Conservation (phyloP, 805 yeast genomes). For the Saccharomycopsis capsularis region DNA sequence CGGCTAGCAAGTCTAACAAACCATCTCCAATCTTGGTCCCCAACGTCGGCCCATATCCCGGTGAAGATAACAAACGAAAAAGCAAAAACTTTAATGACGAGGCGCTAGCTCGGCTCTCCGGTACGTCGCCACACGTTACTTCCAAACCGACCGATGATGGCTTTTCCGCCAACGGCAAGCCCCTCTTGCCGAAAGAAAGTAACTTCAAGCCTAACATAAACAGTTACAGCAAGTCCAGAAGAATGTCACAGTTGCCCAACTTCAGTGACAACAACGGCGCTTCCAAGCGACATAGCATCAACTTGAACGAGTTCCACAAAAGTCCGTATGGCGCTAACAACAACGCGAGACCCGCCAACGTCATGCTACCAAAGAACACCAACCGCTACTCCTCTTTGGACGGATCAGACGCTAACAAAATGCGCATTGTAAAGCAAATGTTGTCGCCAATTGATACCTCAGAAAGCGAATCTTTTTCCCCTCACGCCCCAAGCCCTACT, state of each 20-base stretch:
- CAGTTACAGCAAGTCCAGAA: background rate
- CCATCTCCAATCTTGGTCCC: conserved; percentile 6
- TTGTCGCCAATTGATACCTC: conserved; percentile 14
- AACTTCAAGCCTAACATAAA: background rate
- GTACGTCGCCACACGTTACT: background rate
- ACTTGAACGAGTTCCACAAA: conserved; percentile 1
- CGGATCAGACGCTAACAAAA: conserved; percentile 14
- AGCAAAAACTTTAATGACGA: conserved; percentile 18
- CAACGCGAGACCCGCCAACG: background rate
- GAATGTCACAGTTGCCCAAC: background rate
- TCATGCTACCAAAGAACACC: background rate
- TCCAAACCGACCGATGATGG: background rate
- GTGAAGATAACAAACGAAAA: background rate
- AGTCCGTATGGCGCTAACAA: background rate
- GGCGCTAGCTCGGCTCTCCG: conserved; percentile 17
- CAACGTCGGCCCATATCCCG: background rate
- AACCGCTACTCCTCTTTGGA: conserved; percentile 18
- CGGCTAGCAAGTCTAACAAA: conserved; percentile 16
- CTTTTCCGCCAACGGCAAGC: background rate
- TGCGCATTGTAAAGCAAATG: conserved; percentile 5
- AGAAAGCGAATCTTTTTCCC: conserved; percentile 15
- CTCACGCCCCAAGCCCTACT: conserved; percentile 10
- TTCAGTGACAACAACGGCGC: background rate
- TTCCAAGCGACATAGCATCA: conserved; percentile 4
- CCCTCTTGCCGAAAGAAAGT: background rate